Evolutionary conservation across 306 rosid genomes (phyloP).

Genomic region (Fagus sylvatica): DNA sequence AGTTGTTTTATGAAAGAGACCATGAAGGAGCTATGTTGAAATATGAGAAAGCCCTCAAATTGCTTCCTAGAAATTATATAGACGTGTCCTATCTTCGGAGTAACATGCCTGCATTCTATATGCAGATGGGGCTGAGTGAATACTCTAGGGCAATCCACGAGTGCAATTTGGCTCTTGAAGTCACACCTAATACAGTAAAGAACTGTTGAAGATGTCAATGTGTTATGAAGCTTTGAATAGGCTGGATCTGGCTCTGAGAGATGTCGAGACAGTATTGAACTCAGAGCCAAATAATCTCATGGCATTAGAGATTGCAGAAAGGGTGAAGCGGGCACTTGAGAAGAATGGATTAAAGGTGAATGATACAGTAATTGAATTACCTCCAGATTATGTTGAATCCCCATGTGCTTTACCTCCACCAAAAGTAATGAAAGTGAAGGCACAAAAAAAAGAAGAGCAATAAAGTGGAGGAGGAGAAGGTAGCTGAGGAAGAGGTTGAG

Average conservation of each 20-base stretch:
- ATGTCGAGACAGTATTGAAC: constrained; percentile 62
- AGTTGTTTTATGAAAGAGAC: constrained; percentile 76
- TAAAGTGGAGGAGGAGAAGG: constrained; percentile 50
- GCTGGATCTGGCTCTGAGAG: constrained; percentile 79
- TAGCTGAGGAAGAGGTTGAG: constrained; percentile 41
- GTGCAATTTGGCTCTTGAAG: constrained; percentile 87
- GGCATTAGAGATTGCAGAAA: constrained; percentile 76
- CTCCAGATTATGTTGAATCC: constrained; percentile 71
- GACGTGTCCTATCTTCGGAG: constrained; percentile 86
- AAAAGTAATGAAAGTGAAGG: constrained; percentile 57
- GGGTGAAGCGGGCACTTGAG: constrained; percentile 63
- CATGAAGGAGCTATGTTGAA: constrained; percentile 71
- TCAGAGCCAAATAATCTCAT: constrained; percentile 75
- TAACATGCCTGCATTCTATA: constrained; percentile 86
- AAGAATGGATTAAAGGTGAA: constrained; percentile 64
- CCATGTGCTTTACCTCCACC: constrained; percentile 23
- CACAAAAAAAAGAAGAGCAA: constrained; percentile 52
- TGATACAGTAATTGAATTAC: constrained; percentile 61
- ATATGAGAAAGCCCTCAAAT: constrained; percentile 78
- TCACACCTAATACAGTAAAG: constrained; percentile 81
- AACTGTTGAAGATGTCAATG: constrained; percentile 86
- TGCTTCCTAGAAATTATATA: constrained; percentile 74
- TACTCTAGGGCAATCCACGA: constrained; percentile 86
- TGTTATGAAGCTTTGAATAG: constrained; percentile 87
- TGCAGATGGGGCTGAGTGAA: constrained; percentile 88